Evolutionary conservation across 441 rosid genomes (phyloP).

Genomic region (Aleurites moluccanus): DNA sequence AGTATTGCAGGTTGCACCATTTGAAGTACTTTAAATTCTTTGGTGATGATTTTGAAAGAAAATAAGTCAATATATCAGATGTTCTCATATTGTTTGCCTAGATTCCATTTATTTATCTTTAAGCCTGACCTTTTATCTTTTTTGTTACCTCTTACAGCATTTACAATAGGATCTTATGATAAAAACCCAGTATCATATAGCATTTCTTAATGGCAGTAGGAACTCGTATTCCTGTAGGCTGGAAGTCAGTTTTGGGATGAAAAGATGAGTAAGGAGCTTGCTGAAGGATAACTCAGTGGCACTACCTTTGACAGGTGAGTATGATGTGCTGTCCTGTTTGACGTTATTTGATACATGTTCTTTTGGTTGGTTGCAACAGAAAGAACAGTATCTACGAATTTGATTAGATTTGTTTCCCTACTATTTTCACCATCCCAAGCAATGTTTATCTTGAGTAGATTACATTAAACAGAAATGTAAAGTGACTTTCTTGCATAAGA

Average conservation of each 20-base stretch:
- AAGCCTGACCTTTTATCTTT: background rate
- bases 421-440: background rate
- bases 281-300: constrained; percentile 76
- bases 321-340: constrained; percentile 3
- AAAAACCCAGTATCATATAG: background rate
- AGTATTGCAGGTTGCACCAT: background rate
- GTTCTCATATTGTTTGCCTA: background rate
- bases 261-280: constrained; percentile 79
- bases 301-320: constrained; percentile 78
- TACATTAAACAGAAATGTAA: background rate
- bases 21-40: background rate
- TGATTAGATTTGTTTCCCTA: background rate
- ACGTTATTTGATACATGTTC: constrained; percentile 6
- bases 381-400: background rate
- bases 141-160: background rate
- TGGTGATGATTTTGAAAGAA: background rate
- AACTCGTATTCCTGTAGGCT: constrained; percentile 47
- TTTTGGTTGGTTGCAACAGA: background rate
- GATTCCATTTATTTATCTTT: background rate
- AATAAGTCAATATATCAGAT: background rate
- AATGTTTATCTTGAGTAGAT: background rate
- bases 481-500: background rate
- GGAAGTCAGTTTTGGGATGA: constrained; percentile 99
- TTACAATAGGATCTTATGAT: background rate
- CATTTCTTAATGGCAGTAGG: background rate